These are phyloP conservation scores for Taxawa tesnikishii DNA, from an alignment of 2,329 filamentous ascomycete genomes.

Conservation along the genomic window DNA sequence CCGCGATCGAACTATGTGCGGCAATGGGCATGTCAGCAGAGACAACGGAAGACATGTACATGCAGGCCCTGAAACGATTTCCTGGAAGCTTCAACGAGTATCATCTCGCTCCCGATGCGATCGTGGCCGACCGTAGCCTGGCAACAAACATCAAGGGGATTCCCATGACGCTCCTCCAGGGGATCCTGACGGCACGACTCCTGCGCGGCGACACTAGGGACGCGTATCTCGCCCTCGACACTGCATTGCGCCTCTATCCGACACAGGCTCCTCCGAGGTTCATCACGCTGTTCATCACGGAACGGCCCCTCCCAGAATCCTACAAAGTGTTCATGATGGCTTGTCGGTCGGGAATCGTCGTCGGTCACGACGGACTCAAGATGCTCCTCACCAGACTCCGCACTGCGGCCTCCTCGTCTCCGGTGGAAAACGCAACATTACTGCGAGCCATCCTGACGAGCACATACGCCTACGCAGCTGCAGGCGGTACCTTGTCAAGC, in stretches of 20 bases:
- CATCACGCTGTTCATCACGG: conserved; percentile 31
- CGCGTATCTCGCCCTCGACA: conserved; percentile 39
- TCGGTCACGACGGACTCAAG: conserved; percentile 20
- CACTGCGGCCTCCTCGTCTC: conserved; percentile 1
- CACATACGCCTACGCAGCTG: conserved; percentile 28
- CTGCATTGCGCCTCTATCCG: conserved; percentile 33
- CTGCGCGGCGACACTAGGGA: conserved; percentile 31
- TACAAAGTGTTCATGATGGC: conserved; percentile 36
- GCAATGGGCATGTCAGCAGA: conserved; percentile 25
- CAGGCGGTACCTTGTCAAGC: conserved; percentile 21
- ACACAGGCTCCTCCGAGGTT: conserved; percentile 26
- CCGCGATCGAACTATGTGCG: conserved; percentile 36
- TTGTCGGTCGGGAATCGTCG: conserved; percentile 29
- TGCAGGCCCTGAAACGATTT: conserved; percentile 32
- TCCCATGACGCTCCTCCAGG: conserved; percentile 31
- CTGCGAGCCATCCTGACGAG: conserved; percentile 28
- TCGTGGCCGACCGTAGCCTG: conserved; percentile 29
- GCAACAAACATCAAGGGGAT: conserved; percentile 21
- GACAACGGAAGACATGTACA: conserved; percentile 33
- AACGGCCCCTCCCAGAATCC: conserved; percentile 33
- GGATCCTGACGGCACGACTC: conserved; percentile 35
- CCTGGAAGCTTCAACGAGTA: conserved; percentile 34
- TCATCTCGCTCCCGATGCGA: conserved; percentile 33
- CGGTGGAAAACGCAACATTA: conserved; percentile 8
- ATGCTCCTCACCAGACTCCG: conserved; percentile 21